phyloP scores from a whole-genome alignment of 139 green algal species.

The Raphidocelis subcapitata region DNA sequence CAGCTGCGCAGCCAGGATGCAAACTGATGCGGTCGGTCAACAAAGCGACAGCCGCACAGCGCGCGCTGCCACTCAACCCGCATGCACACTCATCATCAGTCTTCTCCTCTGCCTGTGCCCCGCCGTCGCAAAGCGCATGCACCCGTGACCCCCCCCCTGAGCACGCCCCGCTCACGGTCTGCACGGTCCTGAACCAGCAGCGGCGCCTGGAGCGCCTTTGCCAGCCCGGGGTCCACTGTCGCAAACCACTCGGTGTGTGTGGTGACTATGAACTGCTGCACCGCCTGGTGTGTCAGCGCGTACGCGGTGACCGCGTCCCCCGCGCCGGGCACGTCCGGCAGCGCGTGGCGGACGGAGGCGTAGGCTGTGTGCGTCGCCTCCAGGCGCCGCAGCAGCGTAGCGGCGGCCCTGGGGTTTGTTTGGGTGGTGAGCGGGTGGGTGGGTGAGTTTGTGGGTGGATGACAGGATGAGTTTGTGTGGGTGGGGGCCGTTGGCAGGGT shows the following conservation, averaged over 20 bases:
- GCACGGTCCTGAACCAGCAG: constrained; percentile 70
- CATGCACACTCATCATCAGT: too few species aligned
- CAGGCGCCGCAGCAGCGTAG: constrained; percentile 57
- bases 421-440: too few species aligned
- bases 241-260: constrained; percentile 82
- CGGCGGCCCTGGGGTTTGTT: constrained; percentile 37
- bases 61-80: too few species aligned
- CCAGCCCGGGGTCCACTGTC: constrained; percentile 57
- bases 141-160: too few species aligned
- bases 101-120: too few species aligned
- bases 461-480: too few species aligned
- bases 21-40: too few species aligned
- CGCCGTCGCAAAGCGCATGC: too few species aligned
- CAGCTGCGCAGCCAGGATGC: too few species aligned
- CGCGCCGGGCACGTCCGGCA: constrained; percentile 63
- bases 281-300: constrained; percentile 59
- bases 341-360: constrained; percentile 49
- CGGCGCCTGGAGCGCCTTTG: constrained; percentile 59
- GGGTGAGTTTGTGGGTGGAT: too few species aligned
- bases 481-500: too few species aligned
- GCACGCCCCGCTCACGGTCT: constrained; percentile 17
- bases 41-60: too few species aligned
- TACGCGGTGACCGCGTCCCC: constrained; percentile 65
- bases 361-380: constrained; percentile 40
- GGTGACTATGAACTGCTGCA: constrained; percentile 82